These are phyloP conservation scores for Annulohypoxylon nitens DNA, from an alignment of 495 filamentous ascomycete genomes.

Conservation along the genomic window DNA sequence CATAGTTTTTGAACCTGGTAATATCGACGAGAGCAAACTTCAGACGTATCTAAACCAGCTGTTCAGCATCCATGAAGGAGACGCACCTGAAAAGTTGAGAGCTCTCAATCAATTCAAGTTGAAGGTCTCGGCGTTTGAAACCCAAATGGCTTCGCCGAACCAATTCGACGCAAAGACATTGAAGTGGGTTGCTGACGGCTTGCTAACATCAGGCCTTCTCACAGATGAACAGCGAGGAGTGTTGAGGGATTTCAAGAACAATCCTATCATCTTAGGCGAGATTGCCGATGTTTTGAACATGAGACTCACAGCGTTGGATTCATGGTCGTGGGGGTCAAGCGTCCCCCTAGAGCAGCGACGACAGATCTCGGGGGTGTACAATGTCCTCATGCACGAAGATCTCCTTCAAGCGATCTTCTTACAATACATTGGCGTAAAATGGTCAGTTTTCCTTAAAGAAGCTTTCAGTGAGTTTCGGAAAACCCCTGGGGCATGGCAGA, in stretches of 20 bases:
- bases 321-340: constrained; percentile 71
- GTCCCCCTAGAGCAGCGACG: constrained; percentile 71
- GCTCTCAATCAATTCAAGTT: constrained; percentile 61
- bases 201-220: constrained; percentile 69
- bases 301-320: constrained; percentile 68
- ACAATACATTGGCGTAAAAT: constrained; percentile 73
- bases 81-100: constrained; percentile 49
- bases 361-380: constrained; percentile 72
- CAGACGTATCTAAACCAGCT: constrained; percentile 64
- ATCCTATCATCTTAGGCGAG: constrained; percentile 68
- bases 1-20: constrained; percentile 65
- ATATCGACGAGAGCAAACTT: constrained; percentile 62
- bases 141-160: constrained; percentile 50
- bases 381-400: constrained; percentile 75
- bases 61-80: constrained; percentile 59
- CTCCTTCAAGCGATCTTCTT: constrained; percentile 74
- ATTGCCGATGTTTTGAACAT: constrained; percentile 77
- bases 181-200: constrained; percentile 65
- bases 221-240: constrained; percentile 69
- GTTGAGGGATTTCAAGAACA: constrained; percentile 71
- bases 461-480: constrained; percentile 60
- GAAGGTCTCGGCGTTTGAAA: constrained; percentile 62
- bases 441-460: constrained; percentile 68
- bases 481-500: constrained; percentile 59
- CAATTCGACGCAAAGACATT: constrained; percentile 61